Conservation (phyloP, 352 stramenopile species). For the Globisporangium sylvaticum region DNA sequence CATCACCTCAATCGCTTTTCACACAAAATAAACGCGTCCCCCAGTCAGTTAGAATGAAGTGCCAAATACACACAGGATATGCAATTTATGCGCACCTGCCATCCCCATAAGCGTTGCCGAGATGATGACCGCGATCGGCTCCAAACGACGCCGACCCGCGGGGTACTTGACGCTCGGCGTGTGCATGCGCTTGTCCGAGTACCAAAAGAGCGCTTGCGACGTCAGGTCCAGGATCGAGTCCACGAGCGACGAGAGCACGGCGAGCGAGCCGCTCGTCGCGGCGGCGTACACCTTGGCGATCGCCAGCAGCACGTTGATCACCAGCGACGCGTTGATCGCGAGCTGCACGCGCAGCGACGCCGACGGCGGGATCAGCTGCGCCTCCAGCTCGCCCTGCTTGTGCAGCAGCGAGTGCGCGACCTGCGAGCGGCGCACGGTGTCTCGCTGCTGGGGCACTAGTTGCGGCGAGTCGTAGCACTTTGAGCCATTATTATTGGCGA, state of each 20-base stretch:
- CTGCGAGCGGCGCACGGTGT: conserved; percentile 41
- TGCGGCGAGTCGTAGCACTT: neutral
- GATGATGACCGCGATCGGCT: conserved; percentile 94
- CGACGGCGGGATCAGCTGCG: conserved; percentile 29
- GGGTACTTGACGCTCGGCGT: conserved; percentile 91
- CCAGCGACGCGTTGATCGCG: conserved; percentile 66
- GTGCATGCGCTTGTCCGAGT: conserved; percentile 91
- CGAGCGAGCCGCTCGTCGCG: conserved; percentile 86
- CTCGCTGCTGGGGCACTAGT: neutral
- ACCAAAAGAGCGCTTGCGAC: conserved; percentile 91
- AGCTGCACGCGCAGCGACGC: conserved; percentile 54
- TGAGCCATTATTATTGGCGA: neutral
- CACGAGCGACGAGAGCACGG: conserved; percentile 92
- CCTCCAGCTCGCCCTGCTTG: conserved; percentile 57
- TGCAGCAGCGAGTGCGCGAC: conserved; percentile 66
- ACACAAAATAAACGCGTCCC: neutral
- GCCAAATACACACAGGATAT: neutral
- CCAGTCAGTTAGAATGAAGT: neutral
- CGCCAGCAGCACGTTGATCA: conserved; percentile 70
- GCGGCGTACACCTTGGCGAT: conserved; percentile 73
- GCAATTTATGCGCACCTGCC: conserved; percentile 44
- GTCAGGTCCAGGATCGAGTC: conserved; percentile 94
- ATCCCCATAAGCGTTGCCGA: conserved; percentile 97
- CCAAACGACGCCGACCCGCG: conserved; percentile 87
- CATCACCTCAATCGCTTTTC: conserved; percentile 89